Evolutionary conservation across 2,329 filamentous ascomycete genomes (phyloP), one percentile per base, ranked within the genome.

Genomic region (Zymoseptoria brevis): DNA sequence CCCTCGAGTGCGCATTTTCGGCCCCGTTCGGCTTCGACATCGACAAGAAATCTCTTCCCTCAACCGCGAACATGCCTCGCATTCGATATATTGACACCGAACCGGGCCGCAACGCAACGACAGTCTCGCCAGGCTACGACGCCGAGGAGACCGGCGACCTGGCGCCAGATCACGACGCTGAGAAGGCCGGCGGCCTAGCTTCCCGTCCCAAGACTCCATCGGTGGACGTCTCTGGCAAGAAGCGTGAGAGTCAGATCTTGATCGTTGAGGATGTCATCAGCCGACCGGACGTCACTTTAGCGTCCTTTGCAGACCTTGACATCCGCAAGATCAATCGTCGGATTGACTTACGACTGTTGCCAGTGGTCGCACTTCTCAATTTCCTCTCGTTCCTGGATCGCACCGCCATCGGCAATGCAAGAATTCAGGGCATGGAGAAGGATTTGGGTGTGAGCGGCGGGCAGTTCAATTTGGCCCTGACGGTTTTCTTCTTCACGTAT

Each of bases 401-500:
- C 22, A 26, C 21, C 6, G 50, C 49, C 53, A 56, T 60, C 19
- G 60, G 73, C 24, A 76, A 76, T 67, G 74, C 74, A 4, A 69
- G 66, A 21, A 74, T 75, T 50, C 69, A 73, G 57, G 73, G 74
- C 11, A 62, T 76, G 21, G 69, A 72, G 29, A 67, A 68, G 26
- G 70, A 74, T 55, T 63, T 75, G 11, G 53, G 71, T 24, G 68
- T 75, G 48, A 66, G 67, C 45, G 70, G 70, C 19, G 71, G 74
- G 54, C 62, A 69, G 7, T 75, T 71, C 69, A 75, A 75, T 60
- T 71, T 74, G 49, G 67, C 67, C 9, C 69, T 73, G 19, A 72
- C 69, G 67, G 68, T 72, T n/a, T 75, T 75, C 66, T 74, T 72
- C 22, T 64, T 75, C 6, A 70, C 71, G 4, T 75, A 75, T 53